A percentile compares a stretch with the other conserved stretches of the same genome.
These are phyloP conservation scores for Wickerhamiella sergipiensis DNA, from an alignment of 805 yeast species.

Conservation along the genomic window DNA sequence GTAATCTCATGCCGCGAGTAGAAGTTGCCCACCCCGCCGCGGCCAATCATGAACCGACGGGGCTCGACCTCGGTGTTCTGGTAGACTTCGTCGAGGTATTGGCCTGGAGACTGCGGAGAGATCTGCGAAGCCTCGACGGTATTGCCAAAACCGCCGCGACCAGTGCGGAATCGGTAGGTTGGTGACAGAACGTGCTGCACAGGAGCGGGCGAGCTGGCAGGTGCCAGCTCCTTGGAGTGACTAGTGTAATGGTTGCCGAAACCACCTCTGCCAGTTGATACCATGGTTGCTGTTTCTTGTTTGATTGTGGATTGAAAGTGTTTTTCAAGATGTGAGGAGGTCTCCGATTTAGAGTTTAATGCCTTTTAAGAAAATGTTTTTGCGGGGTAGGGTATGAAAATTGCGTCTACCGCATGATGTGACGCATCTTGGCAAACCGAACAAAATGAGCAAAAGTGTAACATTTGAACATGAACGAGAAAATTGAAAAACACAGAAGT, in stretches of 20 bases:
- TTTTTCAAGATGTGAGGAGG: neutral
- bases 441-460: neutral
- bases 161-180: conserved; percentile 22
- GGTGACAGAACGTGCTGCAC: conserved; percentile 25
- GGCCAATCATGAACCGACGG: conserved; percentile 23
- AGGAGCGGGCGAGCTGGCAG: conserved; percentile 20
- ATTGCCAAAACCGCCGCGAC: conserved; percentile 30
- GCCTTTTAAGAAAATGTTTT: neutral
- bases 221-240: neutral
- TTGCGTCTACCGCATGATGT: neutral
- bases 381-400: neutral
- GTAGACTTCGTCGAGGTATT: conserved; percentile 24
- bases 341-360: neutral
- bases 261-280: conserved; percentile 23
- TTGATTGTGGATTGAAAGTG: neutral
- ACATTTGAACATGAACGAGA: neutral
- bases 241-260: conserved; percentile 19
- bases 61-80: conserved; percentile 22
- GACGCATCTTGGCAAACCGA: neutral
- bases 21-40: conserved; percentile 27
- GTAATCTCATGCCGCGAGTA: conserved; percentile 7
- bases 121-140: conserved; percentile 20
- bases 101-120: conserved; percentile 21
- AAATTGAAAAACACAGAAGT: neutral
- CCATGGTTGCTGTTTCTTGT: no score